Conservation (phyloP, 176 grass and related monocot species). For the Puccinellia tenuiflora region DNA sequence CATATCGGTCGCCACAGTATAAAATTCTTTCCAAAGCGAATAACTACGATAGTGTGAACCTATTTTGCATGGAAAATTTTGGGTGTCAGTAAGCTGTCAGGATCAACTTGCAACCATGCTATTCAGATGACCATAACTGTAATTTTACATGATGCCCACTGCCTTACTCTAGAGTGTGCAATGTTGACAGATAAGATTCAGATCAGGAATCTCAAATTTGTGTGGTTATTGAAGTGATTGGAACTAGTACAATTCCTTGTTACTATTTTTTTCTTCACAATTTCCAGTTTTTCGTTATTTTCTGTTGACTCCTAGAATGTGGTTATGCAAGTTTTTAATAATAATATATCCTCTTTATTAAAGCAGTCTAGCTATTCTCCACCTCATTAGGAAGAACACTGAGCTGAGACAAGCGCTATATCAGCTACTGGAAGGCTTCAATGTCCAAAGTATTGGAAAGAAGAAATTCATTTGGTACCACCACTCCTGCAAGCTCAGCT, state of each 20-base stretch:
- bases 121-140: not conserved
- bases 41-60: not conserved
- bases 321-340: not conserved
- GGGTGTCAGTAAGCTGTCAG: not conserved
- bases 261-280: not conserved
- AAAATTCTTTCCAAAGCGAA: not conserved
- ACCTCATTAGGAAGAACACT: slow-evolving; percentile 7
- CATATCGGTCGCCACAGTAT: not conserved
- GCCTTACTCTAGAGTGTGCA: not conserved
- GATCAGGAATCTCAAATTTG: not conserved
- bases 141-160: not conserved
- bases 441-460: slow-evolving; percentile 47
- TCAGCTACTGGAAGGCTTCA: not conserved
- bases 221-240: not conserved
- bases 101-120: slow-evolving; percentile 5
- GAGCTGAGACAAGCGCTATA: not conserved
- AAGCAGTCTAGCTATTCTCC: slow-evolving; percentile 11
- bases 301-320: slow-evolving; percentile 6
- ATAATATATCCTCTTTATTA: slow-evolving; percentile 3
- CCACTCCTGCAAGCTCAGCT: slow-evolving; percentile 26
- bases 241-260: not conserved
- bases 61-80: slow-evolving; percentile 5
- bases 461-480: slow-evolving; percentile 34
- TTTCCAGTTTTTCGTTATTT: not conserved
- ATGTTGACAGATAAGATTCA: not conserved